These are phyloP conservation scores for Penicillium sp. DNA, from an alignment of 2,329 filamentous ascomycete genomes.

Conservation along the genomic window DNA sequence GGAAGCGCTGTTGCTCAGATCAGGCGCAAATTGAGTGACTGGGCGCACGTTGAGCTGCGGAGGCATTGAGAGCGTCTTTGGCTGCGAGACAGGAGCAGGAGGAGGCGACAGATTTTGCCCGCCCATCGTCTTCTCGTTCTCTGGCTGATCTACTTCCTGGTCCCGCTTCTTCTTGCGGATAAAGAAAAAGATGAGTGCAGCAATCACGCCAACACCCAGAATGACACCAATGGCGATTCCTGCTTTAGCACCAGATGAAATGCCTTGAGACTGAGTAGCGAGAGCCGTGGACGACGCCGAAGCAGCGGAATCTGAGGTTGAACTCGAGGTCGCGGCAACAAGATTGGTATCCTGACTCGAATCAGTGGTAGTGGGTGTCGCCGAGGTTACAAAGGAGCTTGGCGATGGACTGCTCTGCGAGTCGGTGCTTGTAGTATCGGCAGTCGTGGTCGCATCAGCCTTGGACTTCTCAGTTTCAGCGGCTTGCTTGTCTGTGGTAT, in stretches of 20 bases:
- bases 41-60: slow-evolving; percentile 83
- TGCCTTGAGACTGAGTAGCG: slow-evolving; percentile 31
- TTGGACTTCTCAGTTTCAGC: slow-evolving; percentile 14
- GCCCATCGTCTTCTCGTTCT: slow-evolving; percentile 62
- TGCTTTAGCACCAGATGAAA: slow-evolving; percentile 60
- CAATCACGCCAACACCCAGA: slow-evolving; percentile 63
- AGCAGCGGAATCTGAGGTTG: slow-evolving; percentile 23
- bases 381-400: slow-evolving; percentile 23
- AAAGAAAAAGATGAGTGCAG: slow-evolving; percentile 67
- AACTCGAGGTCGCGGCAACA: slow-evolving; percentile 17
- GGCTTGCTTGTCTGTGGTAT: slow-evolving; percentile 11
- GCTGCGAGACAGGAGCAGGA: slow-evolving; percentile 33
- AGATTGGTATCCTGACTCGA: slow-evolving; percentile 13
- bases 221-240: slow-evolving; percentile 83
- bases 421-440: slow-evolving; percentile 10
- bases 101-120: slow-evolving; percentile 31
- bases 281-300: slow-evolving; percentile 27
- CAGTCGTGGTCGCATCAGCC: slow-evolving; percentile 10
- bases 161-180: slow-evolving; percentile 68
- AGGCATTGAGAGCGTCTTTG: slow-evolving; percentile 51
- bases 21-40: slow-evolving; percentile 77
- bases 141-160: slow-evolving; percentile 47
- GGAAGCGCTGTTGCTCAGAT: slow-evolving; percentile 45
- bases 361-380: slow-evolving; percentile 18
- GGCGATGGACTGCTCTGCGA: slow-evolving; percentile 4